Base-by-base conservation (phyloP, 352 stramenopile genomes). In the Phytophthora foliorum region DNA sequence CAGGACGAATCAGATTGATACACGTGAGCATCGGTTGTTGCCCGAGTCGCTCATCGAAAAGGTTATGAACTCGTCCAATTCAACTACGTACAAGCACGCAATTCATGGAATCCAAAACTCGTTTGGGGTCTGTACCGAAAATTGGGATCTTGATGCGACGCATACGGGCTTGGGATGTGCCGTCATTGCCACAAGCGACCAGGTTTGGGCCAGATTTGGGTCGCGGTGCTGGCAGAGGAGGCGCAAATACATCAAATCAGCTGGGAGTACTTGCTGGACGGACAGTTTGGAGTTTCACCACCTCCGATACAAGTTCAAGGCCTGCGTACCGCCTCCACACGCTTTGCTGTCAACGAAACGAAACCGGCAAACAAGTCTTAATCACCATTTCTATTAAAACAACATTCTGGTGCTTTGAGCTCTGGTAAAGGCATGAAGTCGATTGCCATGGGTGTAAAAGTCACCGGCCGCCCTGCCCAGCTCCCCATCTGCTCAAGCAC, bases 401-500 rank as follows among this genome's bases (percentile, higher is more conserved):
- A 17, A 17, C 10, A 17, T 39, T 39, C 13, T 39, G 34, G 34
- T 39, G 34, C 14, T 39, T 39, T 39, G 34, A 14, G n/a, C 6
- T 39, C 10, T n/a, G 34, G 34, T 17, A 17, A 39, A 14, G 1
- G 4, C 36, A 42, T 5, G 34, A 39, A 42, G 11, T 42, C 13
- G 36, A 19, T 42, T 19, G 36, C 7, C 39, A 3, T 44, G 11
- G 36, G 22, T 24, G 51, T 48, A 58, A 39, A 39, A 39, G 34
- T 44, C 17, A 16, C 38, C 38, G 8, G 38, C 14, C 34, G 14
- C 32, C 4, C 32, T 38, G 32, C 36, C 36, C 36, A 42, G 36
- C 16, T 22, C n/a, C 31, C 36, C 62, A 64, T 53, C 62, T 64
- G 46, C 46, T 60, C n/a, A 3, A 11, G 63, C 45, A 56, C 46